phyloP scores from a whole-genome alignment of 768 basidiomycete genomes.

The Tulasnella sp. region DNA sequence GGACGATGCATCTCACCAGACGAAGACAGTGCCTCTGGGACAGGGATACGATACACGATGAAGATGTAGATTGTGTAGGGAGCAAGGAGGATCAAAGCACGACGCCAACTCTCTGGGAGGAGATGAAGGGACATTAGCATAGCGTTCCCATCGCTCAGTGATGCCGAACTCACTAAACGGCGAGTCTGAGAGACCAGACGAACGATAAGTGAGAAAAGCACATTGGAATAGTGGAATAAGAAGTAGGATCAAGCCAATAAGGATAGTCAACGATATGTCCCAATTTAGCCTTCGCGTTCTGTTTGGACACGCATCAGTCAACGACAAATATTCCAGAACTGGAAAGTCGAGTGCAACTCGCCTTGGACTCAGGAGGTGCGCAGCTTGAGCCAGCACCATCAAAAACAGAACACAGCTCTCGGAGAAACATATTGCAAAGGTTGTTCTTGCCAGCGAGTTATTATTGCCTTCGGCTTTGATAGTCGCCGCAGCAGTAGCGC shows the following conservation, averaged over 20 bases:
- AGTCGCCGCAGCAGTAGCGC: slow-evolving; percentile 22
- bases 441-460: slow-evolving; percentile 45
- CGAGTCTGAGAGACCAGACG: neutral
- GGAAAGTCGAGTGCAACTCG: slow-evolving; percentile 33
- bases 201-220: slow-evolving; percentile 27
- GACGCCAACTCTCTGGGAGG: neutral
- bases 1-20: neutral
- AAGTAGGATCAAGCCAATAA: slow-evolving; percentile 56
- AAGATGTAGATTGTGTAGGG: slow-evolving; percentile 52
- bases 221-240: slow-evolving; percentile 49
- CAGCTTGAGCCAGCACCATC: slow-evolving; percentile 63
- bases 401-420: slow-evolving; percentile 68
- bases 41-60: slow-evolving; percentile 56
- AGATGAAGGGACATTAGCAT: neutral
- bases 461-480: slow-evolving; percentile 29
- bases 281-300: slow-evolving; percentile 64
- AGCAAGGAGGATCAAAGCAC: slow-evolving; percentile 38
- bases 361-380: slow-evolving; percentile 47
- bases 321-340: neutral
- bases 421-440: slow-evolving; percentile 65
- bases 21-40: slow-evolving; percentile 37
- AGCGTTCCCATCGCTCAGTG: neutral
- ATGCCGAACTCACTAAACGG: neutral
- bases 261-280: slow-evolving; percentile 53
- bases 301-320: neutral